A percentile compares a stretch with the other conserved stretches of the same genome.
These are phyloP conservation scores for Populus tomentosa DNA, from an alignment of 441 rosid species.

Conservation along the genomic window DNA sequence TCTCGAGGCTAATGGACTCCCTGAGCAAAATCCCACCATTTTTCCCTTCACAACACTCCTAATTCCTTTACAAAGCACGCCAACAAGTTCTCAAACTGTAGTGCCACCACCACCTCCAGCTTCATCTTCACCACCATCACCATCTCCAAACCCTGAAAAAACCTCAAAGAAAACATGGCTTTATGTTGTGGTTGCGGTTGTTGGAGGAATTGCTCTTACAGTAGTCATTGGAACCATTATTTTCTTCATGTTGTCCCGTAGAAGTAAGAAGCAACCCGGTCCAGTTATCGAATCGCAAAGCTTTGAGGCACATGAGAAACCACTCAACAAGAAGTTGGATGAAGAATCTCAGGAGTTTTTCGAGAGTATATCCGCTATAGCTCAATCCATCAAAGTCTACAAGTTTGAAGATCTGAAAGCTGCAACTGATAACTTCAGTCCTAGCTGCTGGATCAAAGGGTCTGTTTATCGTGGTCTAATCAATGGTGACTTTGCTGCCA, in stretches of 20 bases:
- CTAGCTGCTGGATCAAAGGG: slow-evolving; percentile 42
- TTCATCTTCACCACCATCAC: slow-evolving; percentile 21
- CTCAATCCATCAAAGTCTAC: slow-evolving; percentile 55
- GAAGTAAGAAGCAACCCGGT: slow-evolving; percentile 21
- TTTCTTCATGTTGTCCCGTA: slow-evolving; percentile 27
- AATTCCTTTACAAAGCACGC: slow-evolving; percentile 48
- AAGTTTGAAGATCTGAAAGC: slow-evolving; percentile 47
- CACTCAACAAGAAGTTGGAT: slow-evolving; percentile 28
- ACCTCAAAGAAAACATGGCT: slow-evolving; percentile 49
- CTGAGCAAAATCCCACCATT: slow-evolving; percentile 15
- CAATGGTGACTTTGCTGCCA: slow-evolving; percentile 64
- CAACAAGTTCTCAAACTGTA: slow-evolving; percentile 31
- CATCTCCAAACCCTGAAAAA: slow-evolving; percentile 19
- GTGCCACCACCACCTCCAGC: slow-evolving; percentile 29
- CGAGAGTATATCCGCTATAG: slow-evolving; percentile 41
- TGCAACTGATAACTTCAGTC: slow-evolving; percentile 61
- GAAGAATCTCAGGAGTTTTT: slow-evolving; percentile 37
- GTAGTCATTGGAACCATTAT: slow-evolving; percentile 20
- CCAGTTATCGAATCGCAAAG: slow-evolving; percentile 13
- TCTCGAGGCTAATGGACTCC: slow-evolving; percentile 50
- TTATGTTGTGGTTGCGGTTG: slow-evolving; percentile 37
- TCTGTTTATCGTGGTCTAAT: slow-evolving; percentile 57
- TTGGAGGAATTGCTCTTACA: slow-evolving; percentile 44
- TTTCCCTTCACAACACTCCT: slow-evolving; percentile 61
- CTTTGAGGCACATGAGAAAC: slow-evolving; percentile 36